A percentile compares a stretch with the other conserved stretches of the same genome.
Evolutionary conservation across 345 rosid genomes (phyloP).

Genomic region (Sonneratia alba): DNA sequence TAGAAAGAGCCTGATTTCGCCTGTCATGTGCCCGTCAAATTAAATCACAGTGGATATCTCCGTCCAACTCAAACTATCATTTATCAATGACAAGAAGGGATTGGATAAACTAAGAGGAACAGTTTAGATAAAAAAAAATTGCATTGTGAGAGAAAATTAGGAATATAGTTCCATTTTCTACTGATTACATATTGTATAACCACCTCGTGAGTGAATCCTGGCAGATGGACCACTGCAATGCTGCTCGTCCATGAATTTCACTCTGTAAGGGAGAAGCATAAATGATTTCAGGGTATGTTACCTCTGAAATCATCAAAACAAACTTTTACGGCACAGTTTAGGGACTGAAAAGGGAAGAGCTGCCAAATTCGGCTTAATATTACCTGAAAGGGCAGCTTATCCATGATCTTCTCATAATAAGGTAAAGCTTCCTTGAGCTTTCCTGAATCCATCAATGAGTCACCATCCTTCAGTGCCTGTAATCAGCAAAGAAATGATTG

Average conservation of each 20-base stretch:
- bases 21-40: conserved; percentile 28
- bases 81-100: not conserved
- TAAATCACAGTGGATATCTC: not conserved
- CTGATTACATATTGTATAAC: not conserved
- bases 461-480: conserved; percentile 63
- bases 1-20: conserved; percentile 46
- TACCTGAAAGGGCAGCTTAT: conserved; percentile 64
- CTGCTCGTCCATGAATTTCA: conserved; percentile 86
- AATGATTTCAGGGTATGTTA: not conserved
- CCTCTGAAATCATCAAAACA: not conserved
- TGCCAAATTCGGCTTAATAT: conserved; percentile 6
- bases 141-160: not conserved
- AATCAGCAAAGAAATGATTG: conserved; percentile 12
- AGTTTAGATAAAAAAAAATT: not conserved
- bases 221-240: conserved; percentile 91
- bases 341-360: not conserved
- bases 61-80: not conserved
- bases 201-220: conserved; percentile 78
- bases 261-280: conserved; percentile 38
- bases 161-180: not conserved
- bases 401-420: conserved; percentile 57
- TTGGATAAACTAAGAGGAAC: not conserved
- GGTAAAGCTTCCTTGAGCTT: conserved; percentile 66
- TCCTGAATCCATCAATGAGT: conserved; percentile 71
- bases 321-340: not conserved